Evolutionary conservation across 23 red algal genomes (phyloP).

Genomic region (Gracilaria caudata): DNA sequence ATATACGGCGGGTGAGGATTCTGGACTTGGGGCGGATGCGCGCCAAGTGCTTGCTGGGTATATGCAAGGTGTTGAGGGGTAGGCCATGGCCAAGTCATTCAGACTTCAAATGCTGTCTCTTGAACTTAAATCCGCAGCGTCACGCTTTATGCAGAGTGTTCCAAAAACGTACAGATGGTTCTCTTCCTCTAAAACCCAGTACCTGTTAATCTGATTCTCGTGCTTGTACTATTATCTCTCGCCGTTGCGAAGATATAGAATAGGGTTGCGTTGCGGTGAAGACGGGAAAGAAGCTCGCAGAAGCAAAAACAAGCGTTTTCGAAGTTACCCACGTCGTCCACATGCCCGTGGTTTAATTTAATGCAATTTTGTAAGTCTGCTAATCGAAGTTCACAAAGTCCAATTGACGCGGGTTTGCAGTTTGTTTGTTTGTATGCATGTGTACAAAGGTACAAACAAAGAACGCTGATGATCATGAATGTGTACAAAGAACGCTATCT

Average conservation of each 20-base stretch:
- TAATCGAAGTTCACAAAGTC: too few relatives aligned
- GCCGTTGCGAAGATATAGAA: not conserved
- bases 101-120: not conserved
- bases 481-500: too few relatives aligned
- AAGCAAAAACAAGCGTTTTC: too few relatives aligned
- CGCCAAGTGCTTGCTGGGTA: not conserved
- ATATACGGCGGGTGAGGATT: not conserved
- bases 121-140: not conserved
- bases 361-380: too few relatives aligned
- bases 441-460: too few relatives aligned
- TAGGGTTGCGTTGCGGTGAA: not conserved
- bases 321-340: too few relatives aligned
- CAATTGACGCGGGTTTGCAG: too few relatives aligned
- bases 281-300: not conserved
- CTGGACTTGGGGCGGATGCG: not conserved
- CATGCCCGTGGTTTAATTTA: too few relatives aligned
- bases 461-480: too few relatives aligned
- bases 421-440: too few relatives aligned
- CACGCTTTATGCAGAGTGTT: not conserved
- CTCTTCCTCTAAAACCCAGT: not conserved
- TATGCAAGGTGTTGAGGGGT: not conserved
- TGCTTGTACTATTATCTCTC: not conserved
- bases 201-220: not conserved
- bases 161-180: not conserved
- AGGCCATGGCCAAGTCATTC: conserved; percentile 25